Base-by-base conservation (phyloP, 306 rosid species). In the Trifolium pratense region DNA sequence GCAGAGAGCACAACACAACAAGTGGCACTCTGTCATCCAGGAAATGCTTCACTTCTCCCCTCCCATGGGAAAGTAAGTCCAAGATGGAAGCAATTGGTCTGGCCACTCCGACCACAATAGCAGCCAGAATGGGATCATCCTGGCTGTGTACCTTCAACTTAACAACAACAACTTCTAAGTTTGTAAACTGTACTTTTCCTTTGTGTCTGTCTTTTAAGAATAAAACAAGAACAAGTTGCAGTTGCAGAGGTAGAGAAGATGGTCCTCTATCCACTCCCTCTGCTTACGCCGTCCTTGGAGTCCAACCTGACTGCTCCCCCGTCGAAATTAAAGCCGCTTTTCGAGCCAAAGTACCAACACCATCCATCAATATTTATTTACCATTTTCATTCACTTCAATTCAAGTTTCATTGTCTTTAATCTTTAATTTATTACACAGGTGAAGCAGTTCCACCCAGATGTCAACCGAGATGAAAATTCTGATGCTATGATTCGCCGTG, bases 401-500 rank as follows among this genome's bases (percentile, higher is more conserved):
- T 59, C 40, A 67, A n/a, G 14, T 48, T 57, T 7, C 63, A 32
- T 69, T 23, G 48, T 53, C 29, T 6, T 55, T 53, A 3, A 31
- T 56, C 8, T 53, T 59, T 59, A 15, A 14, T 29, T 59, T 29
- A 59, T 15, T 7, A 58, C 51, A 16, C 18, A 93, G 98, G 98
- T 93, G 77, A 93, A 93, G 88, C 88, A 89, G 80, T 93, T 89
- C 68, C 98, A 91, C 74, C 98, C 98, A 12, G 98, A 93, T 59
- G 86, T 86, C 51, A 86, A 79, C 57, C 76, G 81, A 83, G 83
- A 85, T 26, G 79, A 3, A 29, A n/a, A 75, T 81, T 87, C 98
- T 53, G 94, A 88, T 53, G 3, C 66, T 17, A 86, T 91, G 89
- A 93, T 93, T 82, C 96, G 98, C 66, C 89, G 91, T 29, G 94